Evolutionary conservation across 164 flowering plant genomes (phyloP), one percentile per base, ranked within the genome.

Genomic region (Vitis cinerea): DNA sequence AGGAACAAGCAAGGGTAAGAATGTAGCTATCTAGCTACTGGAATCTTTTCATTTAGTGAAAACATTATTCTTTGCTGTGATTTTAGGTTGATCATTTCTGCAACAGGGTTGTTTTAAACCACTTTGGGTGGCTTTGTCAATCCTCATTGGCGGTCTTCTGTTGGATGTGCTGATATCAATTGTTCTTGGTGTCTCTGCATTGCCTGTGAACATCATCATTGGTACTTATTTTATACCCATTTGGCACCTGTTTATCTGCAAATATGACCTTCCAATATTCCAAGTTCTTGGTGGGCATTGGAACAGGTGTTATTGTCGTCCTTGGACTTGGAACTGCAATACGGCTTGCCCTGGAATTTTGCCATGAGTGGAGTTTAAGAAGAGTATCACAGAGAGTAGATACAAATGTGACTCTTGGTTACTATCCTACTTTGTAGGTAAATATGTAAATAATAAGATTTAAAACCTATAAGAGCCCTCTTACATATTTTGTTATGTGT

Each of bases 281-380:
- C 50, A 9, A 9, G 56, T 47, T 31, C 53, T 23, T 51, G 63
- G n/a, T 62, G 53, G 15, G 37, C 50, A 72, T 27, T 57, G 8
- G 0, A 73, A 75, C 85, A 91, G 97, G 97, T 63, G 92, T 91
- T 69, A 85, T 91, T 56, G 85, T 89, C 60, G 88, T 91, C 68
- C 84, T 91, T 63, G 93, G 94, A 48, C 85, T 91, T 31, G 97
- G 92, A 63, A 89, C 94, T 67, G 94, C 91, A 3, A 79, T 91
- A 51, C 82, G 92, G 37, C 90, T 91, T 65, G 85, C 83, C 19
- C 76, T 91, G 66, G 97, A 91, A 65, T 87, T 89, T 75, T 87
- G 87, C 72, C 90, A 85, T 63, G 89, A 86, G 61, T 84, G 89
- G 90, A 84, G 76, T 65, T 47, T 84, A 59, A 82, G 94, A 78